Conservation (phyloP, 208 protist genomes). For the Trypanosoma grayi region DNA sequence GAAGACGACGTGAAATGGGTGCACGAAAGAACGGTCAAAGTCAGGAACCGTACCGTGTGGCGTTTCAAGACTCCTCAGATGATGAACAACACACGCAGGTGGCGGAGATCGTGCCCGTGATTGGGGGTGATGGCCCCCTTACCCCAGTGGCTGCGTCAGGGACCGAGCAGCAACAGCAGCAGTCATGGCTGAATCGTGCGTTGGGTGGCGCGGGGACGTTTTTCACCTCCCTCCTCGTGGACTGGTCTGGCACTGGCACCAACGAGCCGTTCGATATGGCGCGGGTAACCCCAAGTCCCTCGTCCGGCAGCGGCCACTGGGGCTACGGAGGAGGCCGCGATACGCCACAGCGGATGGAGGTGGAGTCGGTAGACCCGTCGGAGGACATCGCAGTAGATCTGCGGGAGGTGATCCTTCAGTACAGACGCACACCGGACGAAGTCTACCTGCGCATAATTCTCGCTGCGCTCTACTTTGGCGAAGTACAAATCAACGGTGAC, state of each 20-base stretch:
- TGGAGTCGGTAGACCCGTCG: neutral
- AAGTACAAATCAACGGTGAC: slow-evolving; percentile 51
- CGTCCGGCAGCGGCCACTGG: slow-evolving; percentile 6
- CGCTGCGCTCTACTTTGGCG: slow-evolving; percentile 63
- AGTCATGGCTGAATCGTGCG: slow-evolving; percentile 5
- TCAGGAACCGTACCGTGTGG: slow-evolving; percentile 30
- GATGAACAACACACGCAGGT: slow-evolving; percentile 47
- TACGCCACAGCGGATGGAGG: neutral
- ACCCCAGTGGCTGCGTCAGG: neutral
- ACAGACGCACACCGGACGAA: slow-evolving; percentile 58
- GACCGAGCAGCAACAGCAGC: neutral
- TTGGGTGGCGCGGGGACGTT: neutral
- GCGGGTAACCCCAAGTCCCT: neutral
- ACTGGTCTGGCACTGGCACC: neutral
- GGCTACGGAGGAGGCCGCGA: neutral
- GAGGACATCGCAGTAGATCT: slow-evolving; percentile 69
- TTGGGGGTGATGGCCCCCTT: slow-evolving; percentile 6
- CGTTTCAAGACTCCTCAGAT: slow-evolving; percentile 74
- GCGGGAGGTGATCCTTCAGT: slow-evolving; percentile 66
- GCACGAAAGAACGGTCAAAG: neutral
- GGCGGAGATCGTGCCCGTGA: slow-evolving; percentile 31
- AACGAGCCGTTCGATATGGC: slow-evolving; percentile 8
- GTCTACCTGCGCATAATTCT: slow-evolving; percentile 85
- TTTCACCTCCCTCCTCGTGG: slow-evolving; percentile 8
- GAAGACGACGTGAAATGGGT: neutral